Percentiles rank a stretch among this genome's conserved stretches.
Conservation (phyloP, 305 asterid species). For the Fraxinus platypoda region DNA sequence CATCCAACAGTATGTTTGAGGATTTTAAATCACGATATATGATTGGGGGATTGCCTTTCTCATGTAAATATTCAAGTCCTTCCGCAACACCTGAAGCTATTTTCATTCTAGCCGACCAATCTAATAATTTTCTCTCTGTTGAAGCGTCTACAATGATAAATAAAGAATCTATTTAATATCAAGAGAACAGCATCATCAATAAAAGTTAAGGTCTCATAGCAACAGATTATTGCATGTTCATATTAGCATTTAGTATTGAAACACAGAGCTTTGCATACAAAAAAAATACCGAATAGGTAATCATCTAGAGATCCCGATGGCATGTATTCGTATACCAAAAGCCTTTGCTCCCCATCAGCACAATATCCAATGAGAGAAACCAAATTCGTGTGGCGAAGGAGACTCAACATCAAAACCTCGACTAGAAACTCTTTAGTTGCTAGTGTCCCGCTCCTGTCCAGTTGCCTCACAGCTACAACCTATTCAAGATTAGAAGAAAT, state of each 20-base stretch:
- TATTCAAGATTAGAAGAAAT: conserved; percentile 19
- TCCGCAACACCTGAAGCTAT: conserved; percentile 75
- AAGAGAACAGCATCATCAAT: neutral
- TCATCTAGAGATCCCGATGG: conserved; percentile 52
- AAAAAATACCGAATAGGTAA: conserved; percentile 54
- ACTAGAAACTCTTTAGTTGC: conserved; percentile 62
- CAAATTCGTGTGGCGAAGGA: conserved; percentile 64
- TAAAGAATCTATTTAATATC: neutral
- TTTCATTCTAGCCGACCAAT: conserved; percentile 84
- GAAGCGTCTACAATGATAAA: conserved; percentile 44
- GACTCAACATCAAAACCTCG: conserved; percentile 60
- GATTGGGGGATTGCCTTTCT: conserved; percentile 66
- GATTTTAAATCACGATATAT: conserved; percentile 75
- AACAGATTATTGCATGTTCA: neutral
- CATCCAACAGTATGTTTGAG: conserved; percentile 62
- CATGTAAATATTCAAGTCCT: conserved; percentile 86
- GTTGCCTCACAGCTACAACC: conserved; percentile 81
- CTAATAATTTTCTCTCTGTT: conserved; percentile 47
- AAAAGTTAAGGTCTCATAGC: neutral
- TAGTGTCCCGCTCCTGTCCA: conserved; percentile 71
- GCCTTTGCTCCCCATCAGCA: conserved; percentile 94
- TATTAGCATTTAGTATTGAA: neutral
- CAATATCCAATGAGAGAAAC: conserved; percentile 77
- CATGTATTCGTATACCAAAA: conserved; percentile 80
- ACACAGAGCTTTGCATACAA: neutral